These are phyloP conservation scores for Corinectria fuckeliana DNA, from an alignment of 2,329 filamentous ascomycete genomes.

Conservation along the genomic window DNA sequence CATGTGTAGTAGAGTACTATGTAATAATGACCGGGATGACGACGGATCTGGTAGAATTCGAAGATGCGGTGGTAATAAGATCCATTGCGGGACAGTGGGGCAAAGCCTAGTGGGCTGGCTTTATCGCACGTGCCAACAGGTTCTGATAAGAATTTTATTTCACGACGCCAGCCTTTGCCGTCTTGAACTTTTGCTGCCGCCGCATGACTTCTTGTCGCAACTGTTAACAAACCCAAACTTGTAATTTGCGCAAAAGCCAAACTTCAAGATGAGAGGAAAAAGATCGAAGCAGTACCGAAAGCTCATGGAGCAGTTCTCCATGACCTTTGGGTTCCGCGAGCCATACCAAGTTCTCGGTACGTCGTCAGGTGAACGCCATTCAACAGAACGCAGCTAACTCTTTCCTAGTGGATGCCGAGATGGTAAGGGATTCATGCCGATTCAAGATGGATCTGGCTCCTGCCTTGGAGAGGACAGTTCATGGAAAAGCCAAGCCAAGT, in stretches of 20 bases:
- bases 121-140: slow-evolving; percentile 47
- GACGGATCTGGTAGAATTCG: not conserved
- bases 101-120: slow-evolving; percentile 10
- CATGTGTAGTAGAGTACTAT: too few relatives aligned
- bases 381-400: slow-evolving; percentile 30
- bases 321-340: slow-evolving; percentile 89
- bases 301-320: slow-evolving; percentile 90
- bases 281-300: slow-evolving; percentile 69
- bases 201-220: slow-evolving; percentile 9
- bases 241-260: not conserved
- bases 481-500: slow-evolving; percentile 86
- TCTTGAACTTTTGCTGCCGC: slow-evolving; percentile 16
- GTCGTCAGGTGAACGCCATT: slow-evolving; percentile 29
- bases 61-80: not conserved
- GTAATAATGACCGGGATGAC: slow-evolving; percentile 11
- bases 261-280: slow-evolving; percentile 55
- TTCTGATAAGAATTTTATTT: slow-evolving; percentile 51
- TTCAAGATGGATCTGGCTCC: slow-evolving; percentile 90
- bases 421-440: slow-evolving; percentile 79
- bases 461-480: slow-evolving; percentile 80
- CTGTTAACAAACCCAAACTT: not conserved
- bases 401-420: slow-evolving; percentile 77
- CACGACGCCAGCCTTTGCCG: slow-evolving; percentile 17
- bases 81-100: slow-evolving; percentile 13
- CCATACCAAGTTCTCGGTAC: slow-evolving; percentile 87